These are phyloP conservation scores for Penicillium pancosmium DNA, from an alignment of 495 filamentous ascomycete genomes.

Conservation along the genomic window DNA sequence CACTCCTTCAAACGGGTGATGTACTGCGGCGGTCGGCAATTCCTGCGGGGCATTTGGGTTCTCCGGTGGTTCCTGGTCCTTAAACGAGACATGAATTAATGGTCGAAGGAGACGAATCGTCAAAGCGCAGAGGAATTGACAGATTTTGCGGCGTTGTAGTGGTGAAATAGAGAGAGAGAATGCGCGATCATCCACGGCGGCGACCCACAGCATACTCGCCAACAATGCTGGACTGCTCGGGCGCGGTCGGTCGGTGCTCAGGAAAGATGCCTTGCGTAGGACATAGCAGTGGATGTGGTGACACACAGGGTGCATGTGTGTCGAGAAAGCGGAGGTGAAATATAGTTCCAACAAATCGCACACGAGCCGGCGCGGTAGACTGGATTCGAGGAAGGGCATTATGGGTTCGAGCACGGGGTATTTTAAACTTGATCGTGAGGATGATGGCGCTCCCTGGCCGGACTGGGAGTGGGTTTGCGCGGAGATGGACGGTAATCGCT, in stretches of 20 bases:
- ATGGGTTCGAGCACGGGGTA: slow-evolving; percentile 88
- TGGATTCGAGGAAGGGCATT: slow-evolving; percentile 71
- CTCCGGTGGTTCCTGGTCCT: slow-evolving; percentile 39
- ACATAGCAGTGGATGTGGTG: slow-evolving; percentile 92
- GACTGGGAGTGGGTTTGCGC: slow-evolving; percentile 8
- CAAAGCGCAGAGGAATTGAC: slow-evolving; percentile 86
- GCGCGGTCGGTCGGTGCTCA: slow-evolving; percentile 75
- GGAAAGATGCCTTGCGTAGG: slow-evolving; percentile 85
- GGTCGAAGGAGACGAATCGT: slow-evolving; percentile 85
- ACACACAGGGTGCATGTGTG: slow-evolving; percentile 84
- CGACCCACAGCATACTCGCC: slow-evolving; percentile 94
- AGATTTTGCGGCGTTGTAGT: slow-evolving; percentile 82
- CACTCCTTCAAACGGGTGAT: slow-evolving; percentile 61
- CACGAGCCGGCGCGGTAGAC: slow-evolving; percentile 75
- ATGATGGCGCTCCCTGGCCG: slow-evolving; percentile 20
- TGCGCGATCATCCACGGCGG: slow-evolving; percentile 88
- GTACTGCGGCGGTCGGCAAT: slow-evolving; percentile 30
- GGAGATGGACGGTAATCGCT: slow-evolving; percentile 17
- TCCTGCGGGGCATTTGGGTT: slow-evolving; percentile 33
- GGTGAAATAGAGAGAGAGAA: slow-evolving; percentile 84
- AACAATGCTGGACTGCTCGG: slow-evolving; percentile 84
- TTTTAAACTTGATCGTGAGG: slow-evolving; percentile 49
- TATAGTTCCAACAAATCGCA: slow-evolving; percentile 88
- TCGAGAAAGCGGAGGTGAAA: slow-evolving; percentile 83
- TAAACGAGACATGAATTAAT: slow-evolving; percentile 68